Conservation (phyloP, 2,329 filamentous ascomycete genomes). For the Dothideomycetes sp. region DNA sequence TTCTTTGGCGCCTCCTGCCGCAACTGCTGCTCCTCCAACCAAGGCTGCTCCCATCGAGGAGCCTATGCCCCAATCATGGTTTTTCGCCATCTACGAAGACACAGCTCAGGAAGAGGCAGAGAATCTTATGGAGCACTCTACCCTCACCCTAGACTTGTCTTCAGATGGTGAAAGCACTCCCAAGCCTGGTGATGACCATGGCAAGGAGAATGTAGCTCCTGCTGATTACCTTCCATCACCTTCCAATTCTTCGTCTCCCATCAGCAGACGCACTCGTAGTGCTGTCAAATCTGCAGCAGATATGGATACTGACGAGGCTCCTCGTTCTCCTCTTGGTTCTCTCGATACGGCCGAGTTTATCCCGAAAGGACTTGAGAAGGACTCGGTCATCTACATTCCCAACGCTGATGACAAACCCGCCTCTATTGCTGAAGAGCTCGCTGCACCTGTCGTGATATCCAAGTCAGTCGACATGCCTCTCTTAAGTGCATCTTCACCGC, state of each 20-base stretch:
- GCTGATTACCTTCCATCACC: constrained; percentile 30
- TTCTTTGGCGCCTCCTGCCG: constrained; percentile 50
- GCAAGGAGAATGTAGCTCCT: constrained; percentile 92
- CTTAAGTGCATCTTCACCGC: not conserved
- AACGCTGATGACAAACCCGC: constrained; percentile 14
- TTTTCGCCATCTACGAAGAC: constrained; percentile 92
- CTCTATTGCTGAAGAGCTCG: not conserved
- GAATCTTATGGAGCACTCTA: constrained; percentile 86
- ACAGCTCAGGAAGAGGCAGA: constrained; percentile 82
- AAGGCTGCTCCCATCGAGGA: constrained; percentile 44
- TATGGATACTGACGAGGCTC: constrained; percentile 26
- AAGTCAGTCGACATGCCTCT: not conserved
- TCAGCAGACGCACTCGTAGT: not conserved
- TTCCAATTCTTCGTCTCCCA: not conserved
- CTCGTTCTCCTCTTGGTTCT: constrained; percentile 25
- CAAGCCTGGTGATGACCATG: constrained; percentile 50
- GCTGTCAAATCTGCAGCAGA: constrained; percentile 15
- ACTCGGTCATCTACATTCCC: constrained; percentile 23
- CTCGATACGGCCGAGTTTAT: constrained; percentile 28
- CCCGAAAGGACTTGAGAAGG: constrained; percentile 25
- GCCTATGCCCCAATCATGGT: constrained; percentile 56
- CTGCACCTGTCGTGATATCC: not conserved
- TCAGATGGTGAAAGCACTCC: constrained; percentile 68
- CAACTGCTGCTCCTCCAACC: constrained; percentile 25
- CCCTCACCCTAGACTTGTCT: constrained; percentile 76